These are phyloP conservation scores for Alternaria solani DNA, from an alignment of 2,329 filamentous ascomycete genomes.

Conservation along the genomic window DNA sequence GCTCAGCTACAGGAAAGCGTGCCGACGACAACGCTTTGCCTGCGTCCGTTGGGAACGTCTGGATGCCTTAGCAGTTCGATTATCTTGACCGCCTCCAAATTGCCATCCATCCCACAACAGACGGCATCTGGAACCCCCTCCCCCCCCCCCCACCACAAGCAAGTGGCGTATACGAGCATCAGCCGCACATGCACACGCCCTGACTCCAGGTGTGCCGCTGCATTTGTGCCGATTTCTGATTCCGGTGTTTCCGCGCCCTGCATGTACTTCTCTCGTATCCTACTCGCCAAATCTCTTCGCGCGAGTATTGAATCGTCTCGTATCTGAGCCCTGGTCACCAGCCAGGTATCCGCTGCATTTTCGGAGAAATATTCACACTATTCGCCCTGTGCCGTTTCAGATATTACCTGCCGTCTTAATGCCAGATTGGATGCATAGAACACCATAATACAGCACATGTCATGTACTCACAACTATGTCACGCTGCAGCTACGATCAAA, in stretches of 20 bases:
- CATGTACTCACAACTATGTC: not conserved
- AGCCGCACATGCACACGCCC: conserved; percentile 25
- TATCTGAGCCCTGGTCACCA: conserved; percentile 1
- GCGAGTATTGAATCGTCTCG: conserved; percentile 3
- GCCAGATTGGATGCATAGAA: not conserved
- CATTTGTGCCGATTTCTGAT: conserved; percentile 3
- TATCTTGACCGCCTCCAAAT: conserved; percentile 3
- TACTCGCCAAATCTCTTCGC: conserved; percentile 5
- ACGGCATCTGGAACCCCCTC: conserved; percentile 1
- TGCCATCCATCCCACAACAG: conserved; percentile 3
- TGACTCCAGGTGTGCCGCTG: conserved; percentile 1
- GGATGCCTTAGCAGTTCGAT: conserved; percentile 3
- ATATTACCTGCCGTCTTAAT: not conserved
- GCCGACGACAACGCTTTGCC: conserved; percentile 7
- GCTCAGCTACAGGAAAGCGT: conserved; percentile 18
- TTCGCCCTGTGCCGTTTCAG: conserved; percentile 2
- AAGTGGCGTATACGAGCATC: conserved; percentile 16
- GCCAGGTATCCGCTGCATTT: conserved; percentile 6
- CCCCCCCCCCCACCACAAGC: conserved; percentile 1
- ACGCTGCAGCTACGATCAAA: not conserved
- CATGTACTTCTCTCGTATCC: conserved; percentile 8
- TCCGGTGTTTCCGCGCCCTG: conserved; percentile 14
- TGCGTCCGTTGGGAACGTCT: conserved; percentile 7
- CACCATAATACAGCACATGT: not conserved
- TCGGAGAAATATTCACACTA: conserved; percentile 5